Percentiles rank a stretch among this genome's conserved stretches.
These are phyloP conservation scores for Polyporus arcularius DNA, from an alignment of 768 basidiomycete species.

Conservation along the genomic window DNA sequence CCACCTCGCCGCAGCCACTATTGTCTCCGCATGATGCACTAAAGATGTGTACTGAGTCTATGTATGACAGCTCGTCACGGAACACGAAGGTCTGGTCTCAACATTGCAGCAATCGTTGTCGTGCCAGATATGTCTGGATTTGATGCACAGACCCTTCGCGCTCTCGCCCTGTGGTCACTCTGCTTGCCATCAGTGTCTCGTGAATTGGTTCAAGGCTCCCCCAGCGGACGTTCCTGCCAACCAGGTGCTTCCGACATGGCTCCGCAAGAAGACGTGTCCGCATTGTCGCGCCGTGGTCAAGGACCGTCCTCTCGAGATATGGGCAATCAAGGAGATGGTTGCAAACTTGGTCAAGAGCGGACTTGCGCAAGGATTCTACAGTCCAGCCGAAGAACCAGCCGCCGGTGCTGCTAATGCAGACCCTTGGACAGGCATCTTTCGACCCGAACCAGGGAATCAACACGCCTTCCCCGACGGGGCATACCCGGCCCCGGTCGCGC, in stretches of 20 bases:
- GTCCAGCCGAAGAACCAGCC: slow-evolving; percentile 22
- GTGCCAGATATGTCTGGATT: slow-evolving; percentile 79
- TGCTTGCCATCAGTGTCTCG: slow-evolving; percentile 69
- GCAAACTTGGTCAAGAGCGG: slow-evolving; percentile 52
- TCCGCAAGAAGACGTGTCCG: slow-evolving; percentile 44
- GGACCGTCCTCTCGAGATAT: slow-evolving; percentile 49
- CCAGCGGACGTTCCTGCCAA: slow-evolving; percentile 18
- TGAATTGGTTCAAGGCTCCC: slow-evolving; percentile 70
- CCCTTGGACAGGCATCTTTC: slow-evolving; percentile 71
- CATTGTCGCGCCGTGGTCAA: slow-evolving; percentile 46
- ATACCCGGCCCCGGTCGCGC: slow-evolving; percentile 31
- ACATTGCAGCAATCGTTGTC: slow-evolving; percentile 64
- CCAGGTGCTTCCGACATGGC: slow-evolving; percentile 28
- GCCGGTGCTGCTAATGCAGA: slow-evolving; percentile 40
- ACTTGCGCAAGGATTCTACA: slow-evolving; percentile 36
- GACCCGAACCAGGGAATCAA: not conserved
- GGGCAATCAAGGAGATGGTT: slow-evolving; percentile 50
- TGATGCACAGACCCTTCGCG: slow-evolving; percentile 72
- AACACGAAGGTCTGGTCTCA: slow-evolving; percentile 54
- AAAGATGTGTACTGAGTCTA: not conserved
- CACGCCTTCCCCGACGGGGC: slow-evolving; percentile 20
- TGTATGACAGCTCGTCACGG: slow-evolving; percentile 32
- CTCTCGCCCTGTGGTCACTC: slow-evolving; percentile 78
- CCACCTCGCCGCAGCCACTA: no score
- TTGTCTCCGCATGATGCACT: no score